A percentile compares a stretch with the other conserved stretches of the same genome.
Conservation (phyloP, 768 basidiomycete species). For the Polyporus arcularius region DNA sequence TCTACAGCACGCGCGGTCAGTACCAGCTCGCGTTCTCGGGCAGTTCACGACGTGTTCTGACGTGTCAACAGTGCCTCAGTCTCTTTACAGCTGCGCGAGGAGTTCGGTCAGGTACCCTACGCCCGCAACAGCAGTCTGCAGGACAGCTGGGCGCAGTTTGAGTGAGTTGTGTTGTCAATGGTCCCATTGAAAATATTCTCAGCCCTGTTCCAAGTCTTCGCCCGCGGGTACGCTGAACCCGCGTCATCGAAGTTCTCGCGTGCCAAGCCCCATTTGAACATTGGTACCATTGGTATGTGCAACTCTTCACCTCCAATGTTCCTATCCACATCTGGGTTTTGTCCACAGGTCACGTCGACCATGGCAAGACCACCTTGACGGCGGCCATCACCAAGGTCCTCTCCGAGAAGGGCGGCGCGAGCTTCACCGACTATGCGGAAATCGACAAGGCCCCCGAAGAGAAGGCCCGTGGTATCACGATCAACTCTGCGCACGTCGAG, state of each 20-base stretch:
- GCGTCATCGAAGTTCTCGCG: conserved; percentile 58
- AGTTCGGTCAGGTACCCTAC: conserved; percentile 28
- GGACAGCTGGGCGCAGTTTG: conserved; percentile 21
- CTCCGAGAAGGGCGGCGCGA: conserved; percentile 68
- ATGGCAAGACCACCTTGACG: conserved; percentile 97
- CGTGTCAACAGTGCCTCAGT: conserved; percentile 24
- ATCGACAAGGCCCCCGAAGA: conserved; percentile 99
- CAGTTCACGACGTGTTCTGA: background rate
- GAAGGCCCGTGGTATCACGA: conserved; percentile 99
- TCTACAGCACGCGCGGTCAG: conserved; percentile 48
- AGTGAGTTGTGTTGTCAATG: conserved; percentile 5
- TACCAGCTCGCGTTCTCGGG: background rate
- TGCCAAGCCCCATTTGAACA: conserved; percentile 90
- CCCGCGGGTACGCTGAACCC: conserved; percentile 77
- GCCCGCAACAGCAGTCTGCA: conserved; percentile 18
- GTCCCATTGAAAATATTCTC: no score
- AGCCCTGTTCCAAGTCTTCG: conserved; percentile 38
- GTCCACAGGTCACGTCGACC: conserved; percentile 84
- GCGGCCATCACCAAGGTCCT: conserved; percentile 96
- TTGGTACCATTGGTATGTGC: conserved; percentile 81
- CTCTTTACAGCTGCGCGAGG: conserved; percentile 28
- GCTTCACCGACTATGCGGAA: conserved; percentile 93
- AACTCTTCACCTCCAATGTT: background rate
- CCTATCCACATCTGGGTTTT: background rate
- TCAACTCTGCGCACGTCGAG: conserved; percentile 98